Evolutionary conservation across 805 yeast genomes (phyloP).

Genomic region (Kuraishia ogatae): DNA sequence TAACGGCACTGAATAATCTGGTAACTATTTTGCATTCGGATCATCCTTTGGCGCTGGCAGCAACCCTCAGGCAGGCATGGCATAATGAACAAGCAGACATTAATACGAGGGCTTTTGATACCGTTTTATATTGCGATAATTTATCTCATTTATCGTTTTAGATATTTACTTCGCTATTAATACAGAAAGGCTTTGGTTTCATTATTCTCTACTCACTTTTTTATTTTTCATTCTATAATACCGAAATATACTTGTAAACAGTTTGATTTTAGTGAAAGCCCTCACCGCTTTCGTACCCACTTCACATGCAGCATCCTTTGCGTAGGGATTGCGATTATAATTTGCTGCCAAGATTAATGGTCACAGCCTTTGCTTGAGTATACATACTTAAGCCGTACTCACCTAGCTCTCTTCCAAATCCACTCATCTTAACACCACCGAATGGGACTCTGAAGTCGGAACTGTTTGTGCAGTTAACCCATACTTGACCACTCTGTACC

Average conservation of each 20-base stretch:
- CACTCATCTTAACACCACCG: constrained; percentile 63
- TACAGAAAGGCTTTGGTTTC: not conserved
- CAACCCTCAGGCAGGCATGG: not conserved
- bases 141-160: not conserved
- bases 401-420: constrained; percentile 63
- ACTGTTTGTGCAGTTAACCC: constrained; percentile 53
- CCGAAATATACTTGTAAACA: not conserved
- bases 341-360: constrained; percentile 45
- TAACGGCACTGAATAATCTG: not conserved
- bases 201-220: not conserved
- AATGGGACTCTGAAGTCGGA: constrained; percentile 51
- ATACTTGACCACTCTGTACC: constrained; percentile 60
- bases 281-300: not conserved
- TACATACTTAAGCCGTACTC: constrained; percentile 54
- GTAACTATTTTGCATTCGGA: not conserved
- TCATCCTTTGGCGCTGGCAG: not conserved
- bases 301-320: not conserved
- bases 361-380: constrained; percentile 60
- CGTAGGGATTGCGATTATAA: not conserved
- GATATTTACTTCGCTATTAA: not conserved
- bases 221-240: not conserved
- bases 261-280: not conserved
- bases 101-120: not conserved
- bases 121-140: not conserved
- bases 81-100: not conserved